Evolutionary conservation across 495 filamentous ascomycete genomes (phyloP).

Genomic region (Usnea hakonensis): DNA sequence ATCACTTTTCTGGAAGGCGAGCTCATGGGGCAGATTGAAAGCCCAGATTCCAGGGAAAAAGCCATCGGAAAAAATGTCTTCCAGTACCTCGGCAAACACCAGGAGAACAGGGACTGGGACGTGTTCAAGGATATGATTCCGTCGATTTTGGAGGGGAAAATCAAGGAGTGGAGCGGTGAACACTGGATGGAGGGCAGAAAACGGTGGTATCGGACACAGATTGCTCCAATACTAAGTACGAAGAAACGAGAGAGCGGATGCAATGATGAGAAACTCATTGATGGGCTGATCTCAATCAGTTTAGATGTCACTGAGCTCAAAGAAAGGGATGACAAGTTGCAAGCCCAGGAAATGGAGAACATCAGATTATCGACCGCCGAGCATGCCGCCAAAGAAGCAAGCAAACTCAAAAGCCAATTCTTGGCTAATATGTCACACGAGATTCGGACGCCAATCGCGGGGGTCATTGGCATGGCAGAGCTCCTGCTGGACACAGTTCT

Average conservation of each 20-base stretch:
- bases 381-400: constrained; percentile 60
- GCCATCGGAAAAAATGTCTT: constrained; percentile 53
- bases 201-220: constrained; percentile 57
- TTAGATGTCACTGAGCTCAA: constrained; percentile 64
- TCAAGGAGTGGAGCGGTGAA: constrained; percentile 43
- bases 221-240: constrained; percentile 50
- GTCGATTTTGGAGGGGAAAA: constrained; percentile 47
- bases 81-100: constrained; percentile 42
- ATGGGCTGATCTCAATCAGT: constrained; percentile 59
- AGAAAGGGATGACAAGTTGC: constrained; percentile 47
- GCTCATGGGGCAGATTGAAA: constrained; percentile 44
- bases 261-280: constrained; percentile 40
- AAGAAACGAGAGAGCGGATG: constrained; percentile 34
- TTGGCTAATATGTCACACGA: constrained; percentile 84
- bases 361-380: constrained; percentile 55
- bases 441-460: constrained; percentile 72
- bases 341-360: constrained; percentile 54
- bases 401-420: constrained; percentile 59
- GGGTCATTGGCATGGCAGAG: constrained; percentile 69
- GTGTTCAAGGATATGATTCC: constrained; percentile 47
- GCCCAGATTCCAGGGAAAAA: constrained; percentile 22
- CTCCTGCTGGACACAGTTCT: constrained; percentile 61
- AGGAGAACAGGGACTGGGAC: constrained; percentile 32
- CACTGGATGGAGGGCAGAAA: constrained; percentile 40
- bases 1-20: constrained; percentile 58